Base-by-base conservation (phyloP, 495 filamentous ascomycete genomes). In the Talaromyces thailandensis region DNA sequence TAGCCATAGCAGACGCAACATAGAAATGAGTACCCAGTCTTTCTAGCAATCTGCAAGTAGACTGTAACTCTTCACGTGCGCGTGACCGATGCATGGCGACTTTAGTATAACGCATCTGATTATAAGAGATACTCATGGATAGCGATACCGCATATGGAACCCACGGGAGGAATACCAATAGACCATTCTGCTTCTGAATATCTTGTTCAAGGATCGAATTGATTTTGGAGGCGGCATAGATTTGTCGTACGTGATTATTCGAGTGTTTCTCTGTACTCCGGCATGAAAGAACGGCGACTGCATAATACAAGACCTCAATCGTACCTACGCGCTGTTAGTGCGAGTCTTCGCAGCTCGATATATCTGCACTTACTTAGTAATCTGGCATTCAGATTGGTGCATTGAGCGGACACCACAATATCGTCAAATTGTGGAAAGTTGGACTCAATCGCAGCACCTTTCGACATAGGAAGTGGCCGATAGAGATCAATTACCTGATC, bases 81-180 rank as follows among this genome's bases (percentile, higher is more conserved):
- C 57, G 31, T 24, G 16, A 4, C 14, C 57, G 32, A 12, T 59
- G 48, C 35, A 59, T 40, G 1, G 35, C 25, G 5, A 59, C 24
- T 28, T 26, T 59, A 21, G 21, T 45, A n/a, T 26, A 45, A 8
- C 57, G 31, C 57, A 59, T 59, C 14, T 59, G 32, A 8, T 86
- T 81, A 64, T 91, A 92, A 9, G 84, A 82, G 4, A 91, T 86
- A 18, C 84, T 84, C 56, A 92, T 78, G 0, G 87, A 84, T 3
- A 92, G 71, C 0, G 85, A 80, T 1, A 90, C 70, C 0, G 84
- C 84, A 61, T 91, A 91, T 0, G 88, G 85, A 7, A 91, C 76
- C 45, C 90, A 81, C 1, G 89, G 87, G 29, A 87, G 74, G 7
- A 82, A 80, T 12, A 81, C 76, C 3, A 91, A 69, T n/a, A 28